Evolutionary conservation across 345 rosid species (phyloP).

Genomic region (Eucalyptus sideroxylon): DNA sequence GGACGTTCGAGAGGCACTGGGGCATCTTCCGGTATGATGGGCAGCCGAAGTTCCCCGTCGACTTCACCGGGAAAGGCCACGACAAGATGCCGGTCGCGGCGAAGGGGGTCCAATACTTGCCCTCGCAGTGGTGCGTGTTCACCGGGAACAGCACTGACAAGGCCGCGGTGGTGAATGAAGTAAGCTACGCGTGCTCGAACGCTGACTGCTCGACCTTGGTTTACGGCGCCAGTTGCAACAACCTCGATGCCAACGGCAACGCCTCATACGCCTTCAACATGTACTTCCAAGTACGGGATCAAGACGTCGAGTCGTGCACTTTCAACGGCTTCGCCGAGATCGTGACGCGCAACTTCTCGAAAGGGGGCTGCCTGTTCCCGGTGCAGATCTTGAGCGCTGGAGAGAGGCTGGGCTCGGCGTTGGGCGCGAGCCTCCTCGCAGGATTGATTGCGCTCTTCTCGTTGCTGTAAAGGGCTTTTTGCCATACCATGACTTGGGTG

Average conservation of each 20-base stretch:
- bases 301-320: constrained; percentile 46
- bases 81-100: constrained; percentile 42
- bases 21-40: constrained; percentile 78
- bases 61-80: constrained; percentile 45
- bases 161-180: background rate
- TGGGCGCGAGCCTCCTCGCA: background rate
- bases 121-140: constrained; percentile 48
- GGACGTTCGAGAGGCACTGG: constrained; percentile 83
- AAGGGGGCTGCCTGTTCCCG: constrained; percentile 39
- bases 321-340: constrained; percentile 49
- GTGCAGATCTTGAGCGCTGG: constrained; percentile 36
- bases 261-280: constrained; percentile 71
- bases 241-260: constrained; percentile 6
- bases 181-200: constrained; percentile 36
- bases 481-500: background rate
- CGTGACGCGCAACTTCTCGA: constrained; percentile 26
- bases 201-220: constrained; percentile 48
- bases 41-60: constrained; percentile 54
- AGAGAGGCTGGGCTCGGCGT: background rate
- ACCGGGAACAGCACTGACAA: background rate
- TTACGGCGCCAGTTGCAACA: constrained; percentile 27
- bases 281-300: constrained; percentile 50
- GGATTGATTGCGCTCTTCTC: background rate
- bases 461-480: background rate
- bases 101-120: constrained; percentile 50